Base-by-base conservation (phyloP, 23 red algal species). In the Gracilaria domingensis region DNA sequence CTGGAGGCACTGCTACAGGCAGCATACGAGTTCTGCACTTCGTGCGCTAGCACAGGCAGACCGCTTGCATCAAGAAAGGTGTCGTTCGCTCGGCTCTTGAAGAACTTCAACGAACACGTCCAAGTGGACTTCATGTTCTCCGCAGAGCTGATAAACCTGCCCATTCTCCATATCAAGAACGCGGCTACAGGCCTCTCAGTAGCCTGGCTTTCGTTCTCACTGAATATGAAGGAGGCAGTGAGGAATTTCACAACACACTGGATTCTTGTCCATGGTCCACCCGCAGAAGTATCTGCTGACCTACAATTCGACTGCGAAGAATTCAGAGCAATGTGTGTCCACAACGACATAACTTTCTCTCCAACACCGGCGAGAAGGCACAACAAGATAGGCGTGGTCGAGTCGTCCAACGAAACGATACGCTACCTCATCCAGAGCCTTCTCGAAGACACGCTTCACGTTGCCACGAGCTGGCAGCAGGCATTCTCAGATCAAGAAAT, bases 261-360 rank as follows among this genome's bases (percentile, higher is more conserved):
- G 32, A 53, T 47, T 25, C 25, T n/a, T 6, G 29, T 49, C 44
- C 74, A 79, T 11, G 74, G 1, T 20, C 21, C 51, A 11, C 74
- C 74, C 20, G 13, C 29, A 0, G 6, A 54, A 49, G 0, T 79
- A 30, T 79, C 36, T 53, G 20, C 14, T 28, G 32, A 79, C 49
- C 74, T 17, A 12, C 36, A 79, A 34, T 79, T 79, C 74, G 33
- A 12, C 24, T 35, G 36, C 51, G 24, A 79, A 45, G 74, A 53
- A 25, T 48, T 79, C 13, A 6, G 23, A 23, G 13, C 25, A 16
- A 7, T 54, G 18, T 34, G 44, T 35, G 51, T n/a, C 12, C 13
- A 45, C 5, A 20, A 53, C 21, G 14, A 30, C 44, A 79, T 49
- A 24, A 54, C 26, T 26, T 53, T 79, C 38, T 53, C 33, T 79